phyloP scores from a whole-genome alignment of 352 stramenopile genomes.

The Phytophthora agathidicida region DNA sequence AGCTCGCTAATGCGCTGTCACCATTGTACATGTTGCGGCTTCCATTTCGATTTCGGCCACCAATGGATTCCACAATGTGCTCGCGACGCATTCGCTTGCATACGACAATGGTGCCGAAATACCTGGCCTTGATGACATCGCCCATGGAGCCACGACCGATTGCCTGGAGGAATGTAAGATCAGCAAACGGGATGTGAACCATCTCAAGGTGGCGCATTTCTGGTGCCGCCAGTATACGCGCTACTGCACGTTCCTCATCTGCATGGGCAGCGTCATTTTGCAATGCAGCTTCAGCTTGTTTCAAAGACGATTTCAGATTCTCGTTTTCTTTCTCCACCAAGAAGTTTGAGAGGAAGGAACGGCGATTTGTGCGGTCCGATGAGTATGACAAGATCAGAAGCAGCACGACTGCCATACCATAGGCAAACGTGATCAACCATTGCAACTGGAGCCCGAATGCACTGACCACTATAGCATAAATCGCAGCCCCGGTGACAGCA shows the following conservation, averaged over 20 bases:
- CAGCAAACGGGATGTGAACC: slow-evolving; percentile 83
- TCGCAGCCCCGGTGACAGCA: slow-evolving; percentile 52
- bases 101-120: slow-evolving; percentile 87
- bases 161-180: slow-evolving; percentile 82
- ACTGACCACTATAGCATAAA: slow-evolving; percentile 68
- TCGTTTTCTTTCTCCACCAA: slow-evolving; percentile 89
- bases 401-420: slow-evolving; percentile 68
- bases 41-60: slow-evolving; percentile 18
- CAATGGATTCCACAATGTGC: slow-evolving; percentile 62
- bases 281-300: slow-evolving; percentile 79
- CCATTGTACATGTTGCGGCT: slow-evolving; percentile 22
- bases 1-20: slow-evolving; percentile 63
- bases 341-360: slow-evolving; percentile 84
- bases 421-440: slow-evolving; percentile 69
- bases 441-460: slow-evolving; percentile 64
- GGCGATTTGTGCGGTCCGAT: slow-evolving; percentile 77
- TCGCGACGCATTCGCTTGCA: slow-evolving; percentile 90
- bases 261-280: slow-evolving; percentile 81
- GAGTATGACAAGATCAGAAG: slow-evolving; percentile 82
- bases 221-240: slow-evolving; percentile 64
- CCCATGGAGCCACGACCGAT: slow-evolving; percentile 84
- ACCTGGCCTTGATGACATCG: slow-evolving; percentile 90
- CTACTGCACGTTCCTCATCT: slow-evolving; percentile 76
- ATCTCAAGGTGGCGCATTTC: slow-evolving; percentile 82
- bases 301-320: slow-evolving; percentile 77